Evolutionary conservation across 1,139 yeast genomes (phyloP).

Genomic region (Suhomyces choctaworum): DNA sequence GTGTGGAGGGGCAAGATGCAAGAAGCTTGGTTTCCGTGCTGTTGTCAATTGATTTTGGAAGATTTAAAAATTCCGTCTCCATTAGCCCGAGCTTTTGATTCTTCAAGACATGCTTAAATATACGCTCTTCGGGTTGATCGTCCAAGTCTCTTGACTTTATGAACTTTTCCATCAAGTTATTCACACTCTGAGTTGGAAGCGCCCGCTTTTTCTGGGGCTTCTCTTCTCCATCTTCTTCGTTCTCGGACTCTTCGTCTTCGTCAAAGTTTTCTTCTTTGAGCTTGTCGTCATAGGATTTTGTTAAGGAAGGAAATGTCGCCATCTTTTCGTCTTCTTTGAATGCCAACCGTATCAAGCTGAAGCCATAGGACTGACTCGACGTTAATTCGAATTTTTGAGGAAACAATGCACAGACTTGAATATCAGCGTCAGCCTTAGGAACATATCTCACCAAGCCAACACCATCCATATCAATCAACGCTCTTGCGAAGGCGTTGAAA

Average conservation of each 20-base stretch:
- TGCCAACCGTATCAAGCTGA: slow-evolving; percentile 57
- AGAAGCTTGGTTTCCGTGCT: slow-evolving; percentile 20
- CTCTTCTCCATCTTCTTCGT: slow-evolving; percentile 7
- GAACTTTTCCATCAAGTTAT: slow-evolving; percentile 31
- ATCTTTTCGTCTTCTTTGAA: slow-evolving; percentile 75
- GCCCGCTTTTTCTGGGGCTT: slow-evolving; percentile 3
- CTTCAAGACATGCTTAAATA: slow-evolving; percentile 5
- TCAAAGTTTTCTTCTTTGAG: not conserved
- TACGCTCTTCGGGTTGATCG: slow-evolving; percentile 2
- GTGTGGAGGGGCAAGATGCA: slow-evolving; percentile 34
- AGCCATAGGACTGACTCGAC: slow-evolving; percentile 25
- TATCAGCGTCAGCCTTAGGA: slow-evolving; percentile 45
- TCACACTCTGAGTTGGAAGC: slow-evolving; percentile 13
- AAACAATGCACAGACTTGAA: slow-evolving; percentile 56
- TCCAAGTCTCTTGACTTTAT: slow-evolving; percentile 28
- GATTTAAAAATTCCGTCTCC: slow-evolving; percentile 14
- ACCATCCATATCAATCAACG: slow-evolving; percentile 49
- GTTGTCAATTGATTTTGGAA: slow-evolving; percentile 10
- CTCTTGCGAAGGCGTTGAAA: slow-evolving; percentile 55
- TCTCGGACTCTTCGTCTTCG: slow-evolving; percentile 9
- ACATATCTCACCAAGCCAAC: slow-evolving; percentile 66
- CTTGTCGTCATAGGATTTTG: slow-evolving; percentile 22
- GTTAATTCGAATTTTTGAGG: slow-evolving; percentile 39
- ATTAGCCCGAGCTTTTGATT: slow-evolving; percentile 13
- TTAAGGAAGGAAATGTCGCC: slow-evolving; percentile 58